Percentiles rank a stretch among this genome's conserved stretches.
Evolutionary conservation across 192 early-diverging fungal genomes (phyloP).

Genomic region (Gonapodya prolifera): DNA sequence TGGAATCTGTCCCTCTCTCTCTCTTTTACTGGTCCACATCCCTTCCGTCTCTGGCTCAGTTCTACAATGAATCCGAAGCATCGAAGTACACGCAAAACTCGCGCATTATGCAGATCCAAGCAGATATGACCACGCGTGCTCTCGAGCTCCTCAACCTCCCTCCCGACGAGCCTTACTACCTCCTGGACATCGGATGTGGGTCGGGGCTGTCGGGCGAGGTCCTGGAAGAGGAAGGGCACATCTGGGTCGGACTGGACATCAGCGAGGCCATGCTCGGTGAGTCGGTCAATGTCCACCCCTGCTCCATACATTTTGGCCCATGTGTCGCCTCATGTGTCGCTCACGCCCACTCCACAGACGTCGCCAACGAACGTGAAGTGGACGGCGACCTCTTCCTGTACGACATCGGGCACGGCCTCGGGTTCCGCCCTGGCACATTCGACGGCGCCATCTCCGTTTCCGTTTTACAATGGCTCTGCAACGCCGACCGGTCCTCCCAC

Average conservation of each 20-base stretch:
- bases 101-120: conserved; percentile 88
- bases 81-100: conserved; percentile 88
- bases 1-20: no score
- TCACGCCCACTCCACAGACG: conserved; percentile 29
- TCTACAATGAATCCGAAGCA: conserved; percentile 88
- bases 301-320: no score
- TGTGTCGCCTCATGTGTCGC: no score
- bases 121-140: conserved; percentile 82
- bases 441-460: conserved; percentile 92
- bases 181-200: conserved; percentile 97
- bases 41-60: no score
- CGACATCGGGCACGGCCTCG: conserved; percentile 90
- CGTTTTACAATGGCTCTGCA: conserved; percentile 97
- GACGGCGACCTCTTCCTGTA: conserved; percentile 92
- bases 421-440: conserved; percentile 89
- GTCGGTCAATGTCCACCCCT: neutral
- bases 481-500: conserved; percentile 86
- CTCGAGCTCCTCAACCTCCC: conserved; percentile 81
- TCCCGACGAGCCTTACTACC: conserved; percentile 50
- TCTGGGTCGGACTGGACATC: conserved; percentile 96
- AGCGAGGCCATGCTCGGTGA: conserved; percentile 75
- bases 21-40: no score
- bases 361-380: conserved; percentile 81
- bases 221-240: conserved; percentile 85
- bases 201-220: conserved; percentile 92